phyloP scores from a whole-genome alignment of 2,329 filamentous ascomycete species.

The Escovopsis weberi region DNA sequence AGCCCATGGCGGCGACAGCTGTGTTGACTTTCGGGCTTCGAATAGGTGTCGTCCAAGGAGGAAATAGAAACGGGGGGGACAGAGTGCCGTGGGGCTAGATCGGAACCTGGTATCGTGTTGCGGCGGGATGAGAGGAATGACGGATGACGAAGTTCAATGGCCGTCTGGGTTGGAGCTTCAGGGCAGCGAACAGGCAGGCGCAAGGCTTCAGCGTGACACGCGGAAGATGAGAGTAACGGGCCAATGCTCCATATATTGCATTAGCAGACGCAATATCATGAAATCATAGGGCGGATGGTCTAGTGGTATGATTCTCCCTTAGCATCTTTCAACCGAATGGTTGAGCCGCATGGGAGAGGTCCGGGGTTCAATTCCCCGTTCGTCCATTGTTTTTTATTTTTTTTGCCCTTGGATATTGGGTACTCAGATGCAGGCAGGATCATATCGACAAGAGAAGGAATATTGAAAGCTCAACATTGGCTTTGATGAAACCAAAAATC shows the following conservation, averaged over 20 bases:
- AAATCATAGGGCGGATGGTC: not conserved
- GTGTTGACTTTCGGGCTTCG: not conserved
- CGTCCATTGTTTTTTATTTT: constrained; percentile 1
- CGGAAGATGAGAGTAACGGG: not conserved
- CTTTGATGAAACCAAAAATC: no score
- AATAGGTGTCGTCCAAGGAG: not conserved
- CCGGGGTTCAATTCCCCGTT: constrained; percentile 6
- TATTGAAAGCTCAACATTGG: not conserved
- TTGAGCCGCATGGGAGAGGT: not conserved
- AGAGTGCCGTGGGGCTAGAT: not conserved
- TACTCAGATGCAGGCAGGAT: no score
- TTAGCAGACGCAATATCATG: no score
- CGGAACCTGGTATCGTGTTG: not conserved
- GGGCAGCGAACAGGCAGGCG: constrained; percentile 2
- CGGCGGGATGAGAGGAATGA: not conserved
- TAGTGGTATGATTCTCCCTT: not conserved
- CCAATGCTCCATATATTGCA: no score
- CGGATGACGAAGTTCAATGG: constrained; percentile 5
- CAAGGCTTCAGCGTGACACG: constrained; percentile 8
- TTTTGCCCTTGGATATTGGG: not conserved
- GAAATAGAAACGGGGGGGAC: no score
- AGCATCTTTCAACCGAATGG: not conserved
- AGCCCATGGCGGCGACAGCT: constrained; percentile 44
- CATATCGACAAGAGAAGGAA: not conserved
- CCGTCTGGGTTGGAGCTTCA: constrained; percentile 3